Percentiles rank a stretch among this genome's conserved stretches.
These are phyloP conservation scores for Saccharomycopsis sp. DNA, from an alignment of 805 yeast genomes.

Conservation along the genomic window DNA sequence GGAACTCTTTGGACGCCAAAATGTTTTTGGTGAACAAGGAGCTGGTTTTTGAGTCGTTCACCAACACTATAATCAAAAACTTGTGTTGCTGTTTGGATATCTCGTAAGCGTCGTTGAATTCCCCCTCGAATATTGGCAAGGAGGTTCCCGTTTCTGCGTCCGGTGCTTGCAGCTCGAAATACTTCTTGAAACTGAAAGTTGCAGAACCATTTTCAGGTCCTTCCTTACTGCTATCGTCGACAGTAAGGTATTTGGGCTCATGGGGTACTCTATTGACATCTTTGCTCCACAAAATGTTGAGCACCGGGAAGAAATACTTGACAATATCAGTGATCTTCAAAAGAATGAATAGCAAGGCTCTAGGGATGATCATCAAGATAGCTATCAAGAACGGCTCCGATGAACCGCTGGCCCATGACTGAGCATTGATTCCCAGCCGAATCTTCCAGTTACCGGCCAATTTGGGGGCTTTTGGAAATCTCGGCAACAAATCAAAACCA, in stretches of 20 bases:
- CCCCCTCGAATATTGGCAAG: slow-evolving; percentile 27
- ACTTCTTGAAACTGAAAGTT: slow-evolving; percentile 17
- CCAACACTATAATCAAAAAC: slow-evolving; percentile 48
- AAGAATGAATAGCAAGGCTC: slow-evolving; percentile 37
- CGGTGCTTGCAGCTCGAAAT: slow-evolving; percentile 24
- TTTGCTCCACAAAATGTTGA: background rate
- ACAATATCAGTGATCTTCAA: slow-evolving; percentile 33
- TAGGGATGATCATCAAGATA: slow-evolving; percentile 50
- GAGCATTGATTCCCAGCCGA: slow-evolving; percentile 20
- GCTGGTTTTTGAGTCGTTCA: slow-evolving; percentile 23
- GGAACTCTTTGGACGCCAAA: slow-evolving; percentile 8
- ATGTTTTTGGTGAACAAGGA: slow-evolving; percentile 11
- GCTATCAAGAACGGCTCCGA: slow-evolving; percentile 31
- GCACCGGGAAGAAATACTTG: slow-evolving; percentile 32
- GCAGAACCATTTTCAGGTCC: no score
- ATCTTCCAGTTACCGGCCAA: slow-evolving; percentile 33
- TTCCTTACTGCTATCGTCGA: slow-evolving; percentile 10
- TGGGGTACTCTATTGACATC: slow-evolving; percentile 13
- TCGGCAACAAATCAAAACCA: slow-evolving; percentile 27
- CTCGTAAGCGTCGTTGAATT: slow-evolving; percentile 38
- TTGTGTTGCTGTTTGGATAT: slow-evolving; percentile 35
- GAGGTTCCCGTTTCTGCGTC: slow-evolving; percentile 9
- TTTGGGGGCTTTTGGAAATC: slow-evolving; percentile 32
- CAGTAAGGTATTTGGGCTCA: background rate
- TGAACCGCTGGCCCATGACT: no score